A percentile compares a stretch with the other conserved stretches of the same genome.
These are phyloP conservation scores for Backusella morwellensis DNA, from an alignment of 192 early-diverging fungal genomes.

Conservation along the genomic window DNA sequence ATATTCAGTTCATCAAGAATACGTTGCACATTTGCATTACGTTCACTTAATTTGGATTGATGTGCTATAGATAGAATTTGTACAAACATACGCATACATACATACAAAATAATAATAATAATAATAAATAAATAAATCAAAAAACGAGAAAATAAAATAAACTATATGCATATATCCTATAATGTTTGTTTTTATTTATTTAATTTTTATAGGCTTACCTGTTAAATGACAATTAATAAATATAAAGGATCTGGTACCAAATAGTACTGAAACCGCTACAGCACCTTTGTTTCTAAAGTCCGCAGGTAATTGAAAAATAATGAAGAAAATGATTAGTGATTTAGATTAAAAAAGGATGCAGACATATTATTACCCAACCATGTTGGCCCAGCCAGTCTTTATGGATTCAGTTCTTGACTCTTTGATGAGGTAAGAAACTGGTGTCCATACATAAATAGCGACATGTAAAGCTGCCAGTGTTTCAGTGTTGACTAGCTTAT, in stretches of 20 bases:
- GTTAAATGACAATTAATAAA: constrained; percentile 54
- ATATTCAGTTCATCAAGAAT: constrained; percentile 50
- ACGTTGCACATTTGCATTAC: constrained; percentile 41
- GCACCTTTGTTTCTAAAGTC: constrained; percentile 47
- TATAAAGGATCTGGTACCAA: constrained; percentile 43
- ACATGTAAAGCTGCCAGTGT: constrained; percentile 54
- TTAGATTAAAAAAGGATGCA: neutral
- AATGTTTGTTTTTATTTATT: neutral
- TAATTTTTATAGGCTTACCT: constrained; percentile 25
- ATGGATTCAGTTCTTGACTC: constrained; percentile 22
- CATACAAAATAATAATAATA: neutral
- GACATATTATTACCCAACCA: constrained; percentile 26
- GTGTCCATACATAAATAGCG: constrained; percentile 48
- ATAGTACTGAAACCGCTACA: constrained; percentile 46
- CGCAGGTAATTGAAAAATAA: neutral
- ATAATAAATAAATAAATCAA: neutral
- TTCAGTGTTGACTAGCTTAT: constrained; percentile 47
- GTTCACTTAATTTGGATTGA: constrained; percentile 35
- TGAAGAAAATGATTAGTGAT: neutral
- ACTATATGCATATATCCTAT: neutral
- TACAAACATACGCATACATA: neutral
- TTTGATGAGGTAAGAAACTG: constrained; percentile 37
- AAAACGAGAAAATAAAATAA: neutral
- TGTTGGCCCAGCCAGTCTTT: constrained; percentile 35
- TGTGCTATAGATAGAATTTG: constrained; percentile 34